Percentiles rank a stretch among this genome's conserved stretches.
Evolutionary conservation across 1,284 basidiomycete species (phyloP).

Genomic region (Erythrobasidium hasegawianum): DNA sequence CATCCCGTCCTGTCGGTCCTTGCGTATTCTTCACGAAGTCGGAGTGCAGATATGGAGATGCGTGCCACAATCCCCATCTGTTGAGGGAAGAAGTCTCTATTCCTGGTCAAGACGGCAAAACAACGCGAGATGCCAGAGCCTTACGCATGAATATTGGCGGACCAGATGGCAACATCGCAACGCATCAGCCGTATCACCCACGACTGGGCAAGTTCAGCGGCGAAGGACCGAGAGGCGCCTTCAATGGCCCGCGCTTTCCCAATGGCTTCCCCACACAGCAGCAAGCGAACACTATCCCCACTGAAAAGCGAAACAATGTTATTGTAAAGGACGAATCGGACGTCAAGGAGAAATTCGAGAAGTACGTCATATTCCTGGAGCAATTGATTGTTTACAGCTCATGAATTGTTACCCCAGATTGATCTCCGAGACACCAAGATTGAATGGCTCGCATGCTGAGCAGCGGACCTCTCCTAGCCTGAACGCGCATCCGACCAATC

Average conservation of each 20-base stretch:
- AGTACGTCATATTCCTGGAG: background rate
- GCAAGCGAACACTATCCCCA: background rate
- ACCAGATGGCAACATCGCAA: conserved; percentile 15
- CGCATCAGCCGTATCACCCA: background rate
- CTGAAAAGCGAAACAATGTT: background rate
- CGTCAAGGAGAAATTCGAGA: conserved; percentile 13
- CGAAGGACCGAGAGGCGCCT: background rate
- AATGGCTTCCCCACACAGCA: conserved; percentile 20
- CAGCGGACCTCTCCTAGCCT: too few relatives aligned
- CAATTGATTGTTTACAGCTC: background rate
- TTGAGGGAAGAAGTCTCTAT: conserved; percentile 12
- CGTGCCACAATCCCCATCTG: conserved; percentile 14
- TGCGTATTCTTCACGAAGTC: conserved; percentile 18
- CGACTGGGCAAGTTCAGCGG: conserved; percentile 3
- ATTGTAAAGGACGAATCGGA: background rate
- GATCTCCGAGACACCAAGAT: conserved; percentile 22
- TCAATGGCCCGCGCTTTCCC: background rate
- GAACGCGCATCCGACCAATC: too few relatives aligned
- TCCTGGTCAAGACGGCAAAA: background rate
- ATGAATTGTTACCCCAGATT: conserved; percentile 4
- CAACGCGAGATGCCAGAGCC: conserved; percentile 24
- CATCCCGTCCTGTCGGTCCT: background rate
- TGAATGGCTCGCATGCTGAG: background rate
- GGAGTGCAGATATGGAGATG: conserved; percentile 23
- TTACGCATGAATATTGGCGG: conserved; percentile 21